Percentiles rank a stretch among this genome's conserved stretches.
phyloP scores from a whole-genome alignment of 1,284 basidiomycete genomes.

The Trichosporon sp. region DNA sequence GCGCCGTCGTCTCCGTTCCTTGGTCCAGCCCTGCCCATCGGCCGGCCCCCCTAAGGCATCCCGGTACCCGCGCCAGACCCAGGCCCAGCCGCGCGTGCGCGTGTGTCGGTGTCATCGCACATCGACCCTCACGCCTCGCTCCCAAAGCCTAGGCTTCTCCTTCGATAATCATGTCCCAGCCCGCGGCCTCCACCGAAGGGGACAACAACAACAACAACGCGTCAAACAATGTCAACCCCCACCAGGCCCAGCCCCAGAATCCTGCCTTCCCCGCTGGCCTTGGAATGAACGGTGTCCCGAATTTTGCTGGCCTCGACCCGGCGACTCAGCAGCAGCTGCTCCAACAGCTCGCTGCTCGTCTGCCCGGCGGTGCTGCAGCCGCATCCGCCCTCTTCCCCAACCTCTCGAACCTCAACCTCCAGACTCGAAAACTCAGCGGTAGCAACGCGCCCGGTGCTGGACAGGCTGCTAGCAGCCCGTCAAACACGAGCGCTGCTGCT shows the following conservation, averaged over 20 bases:
- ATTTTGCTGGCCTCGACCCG: conserved; percentile 9
- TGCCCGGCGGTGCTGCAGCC: conserved; percentile 9
- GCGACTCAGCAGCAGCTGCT: conserved; percentile 16
- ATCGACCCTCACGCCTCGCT: background rate
- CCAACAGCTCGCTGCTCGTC: conserved; percentile 17
- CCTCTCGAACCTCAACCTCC: conserved; percentile 13
- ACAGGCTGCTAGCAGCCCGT: background rate
- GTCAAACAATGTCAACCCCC: conserved; percentile 1
- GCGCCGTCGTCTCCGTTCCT: background rate
- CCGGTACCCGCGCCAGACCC: background rate
- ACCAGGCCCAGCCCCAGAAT: background rate
- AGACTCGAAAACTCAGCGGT: conserved; percentile 10
- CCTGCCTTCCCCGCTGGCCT: background rate
- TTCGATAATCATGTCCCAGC: conserved; percentile 6
- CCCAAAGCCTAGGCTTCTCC: background rate
- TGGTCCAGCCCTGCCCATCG: background rate
- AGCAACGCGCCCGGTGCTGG: background rate
- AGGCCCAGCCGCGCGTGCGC: conserved; percentile 1
- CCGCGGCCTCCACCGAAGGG: conserved; percentile 12
- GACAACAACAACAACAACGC: conserved; percentile 8
- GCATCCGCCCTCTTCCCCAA: conserved; percentile 12
- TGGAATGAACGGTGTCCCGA: conserved; percentile 1
- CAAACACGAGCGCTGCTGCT: background rate
- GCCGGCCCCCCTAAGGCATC: background rate
- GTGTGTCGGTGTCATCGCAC: conserved; percentile 3